Base-by-base conservation (phyloP, 1,284 basidiomycete species). In the Marasmius oreades region DNA sequence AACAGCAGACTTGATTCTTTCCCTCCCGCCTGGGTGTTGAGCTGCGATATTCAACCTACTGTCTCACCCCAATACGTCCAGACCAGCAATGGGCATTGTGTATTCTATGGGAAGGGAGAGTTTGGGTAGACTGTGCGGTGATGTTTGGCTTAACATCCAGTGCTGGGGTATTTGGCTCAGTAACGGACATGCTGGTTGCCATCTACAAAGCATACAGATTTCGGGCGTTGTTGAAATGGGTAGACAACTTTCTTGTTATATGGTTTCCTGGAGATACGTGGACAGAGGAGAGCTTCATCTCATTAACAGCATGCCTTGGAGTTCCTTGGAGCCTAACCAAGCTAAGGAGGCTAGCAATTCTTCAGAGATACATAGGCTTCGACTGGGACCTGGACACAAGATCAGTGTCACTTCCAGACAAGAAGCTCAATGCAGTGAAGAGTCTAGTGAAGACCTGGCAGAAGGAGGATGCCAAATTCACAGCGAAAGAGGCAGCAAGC, bases 201-300 rank as follows among this genome's bases (percentile, higher is more conserved):
- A 69, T 76, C n/a, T 72, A 70, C 58, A 5, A 59, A 12, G 54
- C 56, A 2, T 50, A 43, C 11, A 67, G 68, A 6, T 62, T 69
- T 24, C 51, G 60, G 0, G 61, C 55, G 0, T 24, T 75, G 0
- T 12, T 59, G 5, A 77, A 77, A 56, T 78, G 74, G 75, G 75
- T 77, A 0, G 72, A 78, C 62, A 69, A 78, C 56, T 75, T 76
- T 61, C 53, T 74, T 3, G 67, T 70, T 5, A 60, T 75, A 14
- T 61, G 61, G 1, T 54, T 64, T 0, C 69, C 71, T 6, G 26
- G 52, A 11, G 53, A 67, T 4, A 14, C 56, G 0, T 73, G 63
- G 63, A 59, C 69, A 1, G 69, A 72, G 39, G 55, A 61, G 7
- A 65, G 68, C 2, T 71, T 76, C 55, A 67, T 71, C 1, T 52